Evolutionary conservation across 78 protist species (phyloP), one percentile per base, ranked within the genome.

Genomic region (Andalucia godoyi): DNA sequence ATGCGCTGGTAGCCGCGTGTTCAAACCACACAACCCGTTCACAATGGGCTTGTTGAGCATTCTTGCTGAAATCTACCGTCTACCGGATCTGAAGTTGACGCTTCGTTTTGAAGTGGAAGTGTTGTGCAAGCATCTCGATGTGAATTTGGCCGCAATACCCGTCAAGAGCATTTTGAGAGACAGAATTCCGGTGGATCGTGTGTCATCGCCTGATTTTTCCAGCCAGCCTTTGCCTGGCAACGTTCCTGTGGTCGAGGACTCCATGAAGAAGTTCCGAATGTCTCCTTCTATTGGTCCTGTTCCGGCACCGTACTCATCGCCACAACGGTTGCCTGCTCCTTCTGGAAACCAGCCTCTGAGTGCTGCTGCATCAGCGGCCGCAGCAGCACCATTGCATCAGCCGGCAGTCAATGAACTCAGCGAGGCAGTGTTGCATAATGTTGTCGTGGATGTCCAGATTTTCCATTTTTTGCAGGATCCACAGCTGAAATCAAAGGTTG

Each of bases 21-120:
- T 97, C 74, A 25, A 29, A 37, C 95, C 88, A 6, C 96, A 94
- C 72, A 93, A 90, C 70, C 99, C 98, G 5, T 95, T 97, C 97
- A 34, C 78, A 8, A 83, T 87, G 87, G 83, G 73, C 18, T 67
- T 94, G 0, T 13, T 97, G 32, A 40, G 89, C 33, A 38, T 94
- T 23, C 66, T 94, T 34, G 70, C 49, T 17, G 99, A 94, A 66
- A 46, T 96, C 21, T 79, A 88, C 53, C 47, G 43, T 1, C 37
- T 85, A 4, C 70, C 63, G 40, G 88, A 80, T 33, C 62, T 93
- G 23, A 84, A 83, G 62, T 66, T 91, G 67, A 89, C 84, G 36
- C 66, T 89, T 57, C 81, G 86, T 64, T 96, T 96, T 52, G 98
- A 92, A 73, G 64, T 96, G 33, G 98, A 96, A 65, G 80, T 84